These are phyloP conservation scores for Suhomyces guaymorum DNA, from an alignment of 1,139 yeast genomes.

Conservation along the genomic window DNA sequence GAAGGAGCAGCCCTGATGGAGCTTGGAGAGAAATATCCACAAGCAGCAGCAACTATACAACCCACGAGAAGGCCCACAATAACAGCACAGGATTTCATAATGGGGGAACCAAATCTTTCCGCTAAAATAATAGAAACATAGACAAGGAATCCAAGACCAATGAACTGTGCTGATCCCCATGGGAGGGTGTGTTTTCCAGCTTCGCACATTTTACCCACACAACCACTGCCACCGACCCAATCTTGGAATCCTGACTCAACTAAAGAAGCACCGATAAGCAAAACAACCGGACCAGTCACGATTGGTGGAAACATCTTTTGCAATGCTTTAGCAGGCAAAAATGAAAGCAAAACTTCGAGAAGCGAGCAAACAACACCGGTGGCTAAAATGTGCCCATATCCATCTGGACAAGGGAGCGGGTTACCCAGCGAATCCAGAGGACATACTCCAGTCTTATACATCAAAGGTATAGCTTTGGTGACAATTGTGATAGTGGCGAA, in stretches of 20 bases:
- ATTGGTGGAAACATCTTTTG: conserved; percentile 81
- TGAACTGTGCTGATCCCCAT: conserved; percentile 84
- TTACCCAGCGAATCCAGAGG: conserved; percentile 61
- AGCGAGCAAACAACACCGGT: conserved; percentile 78
- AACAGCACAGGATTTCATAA: conserved; percentile 91
- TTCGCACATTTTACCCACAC: conserved; percentile 45
- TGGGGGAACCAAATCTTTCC: conserved; percentile 91
- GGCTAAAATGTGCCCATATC: conserved; percentile 83
- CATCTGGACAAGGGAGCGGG: conserved; percentile 79
- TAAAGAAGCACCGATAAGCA: conserved; percentile 73
- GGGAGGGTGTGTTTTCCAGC: conserved; percentile 56
- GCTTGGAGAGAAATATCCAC: conserved; percentile 69
- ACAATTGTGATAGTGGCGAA: conserved; percentile 87
- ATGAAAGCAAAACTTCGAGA: conserved; percentile 68
- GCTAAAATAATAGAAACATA: conserved; percentile 68
- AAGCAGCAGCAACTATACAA: conserved; percentile 88
- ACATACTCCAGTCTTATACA: conserved; percentile 76
- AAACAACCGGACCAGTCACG: conserved; percentile 90
- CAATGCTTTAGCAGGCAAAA: conserved; percentile 69
- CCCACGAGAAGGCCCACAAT: conserved; percentile 81
- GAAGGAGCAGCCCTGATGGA: conserved; percentile 71
- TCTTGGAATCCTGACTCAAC: conserved; percentile 72
- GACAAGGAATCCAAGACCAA: conserved; percentile 86
- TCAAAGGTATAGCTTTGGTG: conserved; percentile 69
- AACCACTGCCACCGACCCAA: conserved; percentile 88